Evolutionary conservation across 2,329 filamentous ascomycete species (phyloP).

Genomic region (Neophaeococcomyces aloes): DNA sequence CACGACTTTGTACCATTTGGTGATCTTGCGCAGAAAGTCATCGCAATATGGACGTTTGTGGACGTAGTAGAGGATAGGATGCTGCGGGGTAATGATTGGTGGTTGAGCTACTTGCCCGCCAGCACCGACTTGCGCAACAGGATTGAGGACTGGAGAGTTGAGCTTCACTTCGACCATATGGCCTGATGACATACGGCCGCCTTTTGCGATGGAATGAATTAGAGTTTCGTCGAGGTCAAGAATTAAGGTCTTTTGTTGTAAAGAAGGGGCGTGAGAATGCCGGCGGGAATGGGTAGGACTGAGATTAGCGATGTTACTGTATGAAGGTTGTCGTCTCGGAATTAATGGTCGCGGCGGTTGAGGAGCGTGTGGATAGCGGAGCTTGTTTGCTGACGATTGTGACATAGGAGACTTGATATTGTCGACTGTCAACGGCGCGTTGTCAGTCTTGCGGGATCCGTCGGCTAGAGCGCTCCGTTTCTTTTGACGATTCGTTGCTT

Average conservation of each 20-base stretch:
- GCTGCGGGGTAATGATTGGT: conserved; percentile 64
- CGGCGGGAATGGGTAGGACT: conserved; percentile 22
- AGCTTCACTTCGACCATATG: conserved; percentile 98
- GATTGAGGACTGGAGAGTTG: conserved; percentile 51
- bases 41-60: conserved; percentile 96
- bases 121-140: conserved; percentile 33
- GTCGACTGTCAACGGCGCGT: conserved; percentile 54
- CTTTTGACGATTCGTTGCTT: conserved; percentile 45
- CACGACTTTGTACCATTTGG: conserved; percentile 96
- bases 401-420: conserved; percentile 92
- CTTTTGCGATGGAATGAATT: conserved; percentile 96
- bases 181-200: conserved; percentile 85
- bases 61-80: conserved; percentile 96
- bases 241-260: conserved; percentile 80
- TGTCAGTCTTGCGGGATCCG: conserved; percentile 48
- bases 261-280: conserved; percentile 25
- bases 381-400: conserved; percentile 58
- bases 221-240: conserved; percentile 93
- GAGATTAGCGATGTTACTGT: conserved; percentile 47
- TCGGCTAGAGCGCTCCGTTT: conserved; percentile 23
- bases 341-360: conserved; percentile 83
- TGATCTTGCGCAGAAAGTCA: conserved; percentile 86
- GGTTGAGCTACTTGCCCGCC: conserved; percentile 44
- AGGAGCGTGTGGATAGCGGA: conserved; percentile 81
- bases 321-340: conserved; percentile 79